Base-by-base conservation (phyloP, 1,139 yeast genomes). In the Geotrichum fermentans region DNA sequence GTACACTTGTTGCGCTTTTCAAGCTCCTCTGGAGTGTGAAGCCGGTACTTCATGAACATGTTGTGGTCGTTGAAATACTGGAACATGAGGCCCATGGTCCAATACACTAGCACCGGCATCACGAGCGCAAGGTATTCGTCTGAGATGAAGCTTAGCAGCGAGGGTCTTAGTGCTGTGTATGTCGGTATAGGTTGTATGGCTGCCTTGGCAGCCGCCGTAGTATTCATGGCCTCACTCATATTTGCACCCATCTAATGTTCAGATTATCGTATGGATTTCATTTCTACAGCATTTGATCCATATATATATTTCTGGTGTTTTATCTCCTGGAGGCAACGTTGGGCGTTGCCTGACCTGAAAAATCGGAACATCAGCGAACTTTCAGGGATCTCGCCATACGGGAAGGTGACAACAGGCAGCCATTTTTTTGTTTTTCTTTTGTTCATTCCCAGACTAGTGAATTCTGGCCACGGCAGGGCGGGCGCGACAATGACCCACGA, bases 1-100 rank as follows among this genome's bases (percentile, higher is more conserved):
- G 86, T 66, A 13, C 88, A 96, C 63, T 80, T 85, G 66, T 92
- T 92, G 57, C 94, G 76, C 17, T 42, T 47, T n/a, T 37, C 46
- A 14, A 47, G 50, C 39, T 47, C 50, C 28, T 47, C 46, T 4
- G 50, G 50, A 10, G 97, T 92, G 65, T 92, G 98, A 49, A 92
- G 87, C 56, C 97, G 74, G 68, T 86, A 88, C 64, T 77, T 72
- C 60, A 86, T 96, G 37, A 92, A 87, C 58, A 87, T 69, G 62
- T 87, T 78, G 57, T 76, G 78, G 40, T 75, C 76, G 63, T 90
- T 97, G 43, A 90, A 70, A 10, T 83, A 54, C 63, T 85, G 89
- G 74, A 87, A 92, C 52, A 85, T 67, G 32, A 77, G 62, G 4
- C 96, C 83, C 61, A 82, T 80, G 1, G 70, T 49, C 97, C 97